These are phyloP conservation scores for Geotrichum siamense DNA, from an alignment of 1,139 yeast genomes.

Conservation along the genomic window DNA sequence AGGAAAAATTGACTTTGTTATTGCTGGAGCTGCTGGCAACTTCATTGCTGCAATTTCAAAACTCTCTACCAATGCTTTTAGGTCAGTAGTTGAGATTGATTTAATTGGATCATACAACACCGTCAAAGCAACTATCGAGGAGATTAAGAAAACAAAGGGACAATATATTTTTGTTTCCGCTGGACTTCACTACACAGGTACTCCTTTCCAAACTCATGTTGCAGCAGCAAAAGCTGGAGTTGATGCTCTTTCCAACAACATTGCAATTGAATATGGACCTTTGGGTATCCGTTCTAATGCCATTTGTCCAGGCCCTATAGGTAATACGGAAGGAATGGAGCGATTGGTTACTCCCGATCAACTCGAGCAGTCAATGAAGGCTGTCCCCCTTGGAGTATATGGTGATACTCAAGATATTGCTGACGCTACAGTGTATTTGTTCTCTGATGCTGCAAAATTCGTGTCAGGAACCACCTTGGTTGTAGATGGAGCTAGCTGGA, in stretches of 20 bases:
- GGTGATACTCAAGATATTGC: conserved; percentile 81
- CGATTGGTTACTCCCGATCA: conserved; percentile 44
- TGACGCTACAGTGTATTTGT: conserved; percentile 74
- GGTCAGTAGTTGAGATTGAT: conserved; percentile 77
- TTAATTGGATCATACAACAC: conserved; percentile 81
- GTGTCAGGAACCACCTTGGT: conserved; percentile 71
- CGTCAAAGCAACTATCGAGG: conserved; percentile 66
- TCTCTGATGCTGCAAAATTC: conserved; percentile 74
- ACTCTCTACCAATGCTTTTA: conserved; percentile 77
- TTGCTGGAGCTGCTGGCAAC: conserved; percentile 96
- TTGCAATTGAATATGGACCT: conserved; percentile 88
- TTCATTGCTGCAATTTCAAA: conserved; percentile 73
- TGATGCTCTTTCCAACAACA: conserved; percentile 72
- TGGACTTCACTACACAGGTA: conserved; percentile 79
- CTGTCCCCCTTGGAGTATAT: conserved; percentile 67
- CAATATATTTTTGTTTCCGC: conserved; percentile 71
- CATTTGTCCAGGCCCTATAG: conserved; percentile 85
- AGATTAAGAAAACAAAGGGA: conserved; percentile 62
- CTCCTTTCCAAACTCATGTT: conserved; percentile 79
- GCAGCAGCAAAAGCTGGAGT: conserved; percentile 94
- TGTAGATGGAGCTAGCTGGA: conserved; percentile 93
- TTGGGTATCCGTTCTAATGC: conserved; percentile 72
- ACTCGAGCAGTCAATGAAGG: conserved; percentile 37
- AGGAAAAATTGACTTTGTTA: conserved; percentile 73
- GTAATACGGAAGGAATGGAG: conserved; percentile 70